phyloP scores from a whole-genome alignment of 2,329 filamentous ascomycete species.

The Nemania bipapillata region DNA sequence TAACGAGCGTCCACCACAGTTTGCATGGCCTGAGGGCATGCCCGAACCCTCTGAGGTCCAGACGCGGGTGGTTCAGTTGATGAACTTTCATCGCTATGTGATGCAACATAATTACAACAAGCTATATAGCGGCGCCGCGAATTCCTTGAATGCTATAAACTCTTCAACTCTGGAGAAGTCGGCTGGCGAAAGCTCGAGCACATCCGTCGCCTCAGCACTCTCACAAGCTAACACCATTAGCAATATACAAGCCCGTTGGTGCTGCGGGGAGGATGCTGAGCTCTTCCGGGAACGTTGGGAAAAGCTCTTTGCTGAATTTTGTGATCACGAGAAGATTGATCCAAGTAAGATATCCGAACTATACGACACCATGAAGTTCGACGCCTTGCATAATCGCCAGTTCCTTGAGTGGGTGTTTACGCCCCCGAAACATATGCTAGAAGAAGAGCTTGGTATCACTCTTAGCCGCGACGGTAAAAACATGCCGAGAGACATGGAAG shows the following conservation, averaged over 20 bases:
- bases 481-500: conserved; percentile 55
- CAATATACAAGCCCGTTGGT: conserved; percentile 90
- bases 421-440: conserved; percentile 80
- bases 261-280: conserved; percentile 92
- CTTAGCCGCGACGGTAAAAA: conserved; percentile 56
- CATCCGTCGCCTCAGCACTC: conserved; percentile 61
- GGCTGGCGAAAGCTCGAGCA: conserved; percentile 55
- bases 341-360: conserved; percentile 98
- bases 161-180: conserved; percentile 62
- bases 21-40: conserved; percentile 96
- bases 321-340: conserved; percentile 96
- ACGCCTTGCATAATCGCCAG: conserved; percentile 93
- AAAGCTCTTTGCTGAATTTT: conserved; percentile 96
- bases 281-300: conserved; percentile 98
- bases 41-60: conserved; percentile 95
- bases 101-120: conserved; percentile 95
- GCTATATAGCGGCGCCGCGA: conserved; percentile 74
- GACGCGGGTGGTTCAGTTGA: conserved; percentile 88
- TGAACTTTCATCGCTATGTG: conserved; percentile 95
- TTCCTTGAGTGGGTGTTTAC: conserved; percentile 99
- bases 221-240: conserved; percentile 71
- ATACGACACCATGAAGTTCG: conserved; percentile 99
- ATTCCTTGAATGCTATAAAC: conserved; percentile 68
- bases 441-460: conserved; percentile 69
- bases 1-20: conserved; percentile 92